Percentiles rank a stretch among this genome's conserved stretches.
These are phyloP conservation scores for Aspergillus novofumigatus DNA, from an alignment of 2,329 filamentous ascomycete species.

Conservation along the genomic window DNA sequence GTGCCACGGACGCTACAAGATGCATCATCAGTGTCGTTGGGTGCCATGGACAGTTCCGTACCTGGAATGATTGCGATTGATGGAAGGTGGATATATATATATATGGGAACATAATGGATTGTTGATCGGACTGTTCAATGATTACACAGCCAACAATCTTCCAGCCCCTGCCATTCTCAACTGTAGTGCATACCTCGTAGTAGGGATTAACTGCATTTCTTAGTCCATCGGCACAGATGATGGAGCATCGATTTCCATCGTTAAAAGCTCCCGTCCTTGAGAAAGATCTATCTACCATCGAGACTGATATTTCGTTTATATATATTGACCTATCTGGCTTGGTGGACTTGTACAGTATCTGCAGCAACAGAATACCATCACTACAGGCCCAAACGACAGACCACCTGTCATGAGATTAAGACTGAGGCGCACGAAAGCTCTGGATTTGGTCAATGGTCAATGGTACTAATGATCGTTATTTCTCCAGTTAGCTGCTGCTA, in stretches of 20 bases:
- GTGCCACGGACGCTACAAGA: constrained; percentile 4
- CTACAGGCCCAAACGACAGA: too few species aligned
- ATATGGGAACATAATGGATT: constrained; percentile 17
- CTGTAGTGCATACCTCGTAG: neutral
- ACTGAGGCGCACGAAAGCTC: too few species aligned
- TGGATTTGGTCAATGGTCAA: too few species aligned
- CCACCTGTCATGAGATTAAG: too few species aligned
- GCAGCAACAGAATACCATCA: too few species aligned
- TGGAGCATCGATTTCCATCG: too few species aligned
- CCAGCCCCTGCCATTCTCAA: neutral
- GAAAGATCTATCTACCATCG: too few species aligned
- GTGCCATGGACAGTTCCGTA: constrained; percentile 17
- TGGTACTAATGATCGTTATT: too few species aligned
- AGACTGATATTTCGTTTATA: too few species aligned
- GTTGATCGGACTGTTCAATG: constrained; percentile 10
- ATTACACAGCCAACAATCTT: constrained; percentile 2
- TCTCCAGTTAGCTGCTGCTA: too few species aligned
- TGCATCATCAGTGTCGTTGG: constrained; percentile 7
- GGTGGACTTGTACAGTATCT: too few species aligned
- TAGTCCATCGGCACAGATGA: neutral
- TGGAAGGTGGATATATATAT: constrained; percentile 11
- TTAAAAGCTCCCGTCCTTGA: neutral
- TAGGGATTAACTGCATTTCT: neutral
- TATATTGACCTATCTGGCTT: too few species aligned
- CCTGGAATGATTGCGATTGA: constrained; percentile 16